These are phyloP conservation scores for Pichia sp. DNA, from an alignment of 1,139 yeast genomes.

Conservation along the genomic window DNA sequence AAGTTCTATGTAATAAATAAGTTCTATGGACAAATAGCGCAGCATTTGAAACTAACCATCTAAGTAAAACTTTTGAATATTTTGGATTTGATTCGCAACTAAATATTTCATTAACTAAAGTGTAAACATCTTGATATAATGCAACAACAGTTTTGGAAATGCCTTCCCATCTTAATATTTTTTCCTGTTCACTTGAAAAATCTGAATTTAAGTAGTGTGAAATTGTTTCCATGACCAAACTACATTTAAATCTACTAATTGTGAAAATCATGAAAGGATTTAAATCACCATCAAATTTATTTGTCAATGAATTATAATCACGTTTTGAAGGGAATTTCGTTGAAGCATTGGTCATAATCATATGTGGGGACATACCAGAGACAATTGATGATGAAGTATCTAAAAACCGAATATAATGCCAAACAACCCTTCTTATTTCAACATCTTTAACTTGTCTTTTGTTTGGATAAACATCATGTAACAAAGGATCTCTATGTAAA, in stretches of 20 bases:
- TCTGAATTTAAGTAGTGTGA: slow-evolving; percentile 17
- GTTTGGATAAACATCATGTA: slow-evolving; percentile 15
- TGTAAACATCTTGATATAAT: slow-evolving; percentile 14
- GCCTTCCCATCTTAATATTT: slow-evolving; percentile 12
- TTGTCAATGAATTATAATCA: slow-evolving; percentile 12
- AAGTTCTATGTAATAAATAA: slow-evolving; percentile 14
- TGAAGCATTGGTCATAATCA: slow-evolving; percentile 18
- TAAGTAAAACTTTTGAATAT: slow-evolving; percentile 8
- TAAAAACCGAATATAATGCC: slow-evolving; percentile 16
- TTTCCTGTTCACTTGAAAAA: slow-evolving; percentile 12
- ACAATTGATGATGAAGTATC: slow-evolving; percentile 17
- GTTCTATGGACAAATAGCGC: slow-evolving; percentile 11
- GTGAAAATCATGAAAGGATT: slow-evolving; percentile 16
- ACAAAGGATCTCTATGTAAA: slow-evolving; percentile 16
- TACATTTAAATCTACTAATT: slow-evolving; percentile 15
- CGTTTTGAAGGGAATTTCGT: slow-evolving; percentile 15
- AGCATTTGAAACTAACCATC: slow-evolving; percentile 14
- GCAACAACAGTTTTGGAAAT: slow-evolving; percentile 12
- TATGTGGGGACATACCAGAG: slow-evolving; percentile 19
- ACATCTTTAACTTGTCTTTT: slow-evolving; percentile 8
- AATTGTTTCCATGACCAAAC: slow-evolving; percentile 17
- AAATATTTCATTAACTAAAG: slow-evolving; percentile 12
- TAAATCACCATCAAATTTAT: slow-evolving; percentile 14
- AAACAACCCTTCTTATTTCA: slow-evolving; percentile 13
- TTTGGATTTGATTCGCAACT: slow-evolving; percentile 11